Evolutionary conservation across 2,329 filamentous ascomycete species (phyloP).

Genomic region (Diaporthe vaccinii): DNA sequence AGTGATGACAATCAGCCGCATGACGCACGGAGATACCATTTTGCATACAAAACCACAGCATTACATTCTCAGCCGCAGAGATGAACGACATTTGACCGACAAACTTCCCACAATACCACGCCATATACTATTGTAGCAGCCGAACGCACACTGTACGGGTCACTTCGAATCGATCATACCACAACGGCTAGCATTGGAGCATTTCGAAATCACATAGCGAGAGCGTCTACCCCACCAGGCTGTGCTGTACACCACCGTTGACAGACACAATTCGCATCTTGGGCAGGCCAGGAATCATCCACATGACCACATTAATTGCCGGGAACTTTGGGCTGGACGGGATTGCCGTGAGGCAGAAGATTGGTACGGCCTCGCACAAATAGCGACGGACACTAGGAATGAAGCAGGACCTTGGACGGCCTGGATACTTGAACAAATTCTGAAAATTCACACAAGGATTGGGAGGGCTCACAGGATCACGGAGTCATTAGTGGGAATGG

Average conservation of each 20-base stretch:
- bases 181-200: conserved; percentile 22
- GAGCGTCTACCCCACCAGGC: conserved; percentile 7
- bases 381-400: background rate
- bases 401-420: background rate
- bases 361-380: conserved; percentile 15
- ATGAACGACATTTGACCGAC: conserved; percentile 6
- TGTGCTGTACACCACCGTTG: background rate
- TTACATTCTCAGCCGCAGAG: conserved; percentile 18
- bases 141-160: background rate
- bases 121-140: conserved; percentile 2
- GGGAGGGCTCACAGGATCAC: conserved; percentile 16
- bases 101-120: background rate
- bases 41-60: conserved; percentile 7
- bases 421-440: background rate
- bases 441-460: conserved; percentile 24
- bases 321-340: background rate
- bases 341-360: conserved; percentile 4
- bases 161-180: conserved; percentile 5
- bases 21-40: background rate
- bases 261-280: background rate
- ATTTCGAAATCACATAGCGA: conserved; percentile 26
- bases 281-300: conserved; percentile 1
- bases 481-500: conserved; percentile 30
- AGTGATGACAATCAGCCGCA: conserved; percentile 5
- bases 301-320: conserved; percentile 10